A percentile compares a stretch with the other conserved stretches of the same genome.
These are phyloP conservation scores for Delitschia confertaspora DNA, from an alignment of 495 filamentous ascomycete genomes.

Conservation along the genomic window DNA sequence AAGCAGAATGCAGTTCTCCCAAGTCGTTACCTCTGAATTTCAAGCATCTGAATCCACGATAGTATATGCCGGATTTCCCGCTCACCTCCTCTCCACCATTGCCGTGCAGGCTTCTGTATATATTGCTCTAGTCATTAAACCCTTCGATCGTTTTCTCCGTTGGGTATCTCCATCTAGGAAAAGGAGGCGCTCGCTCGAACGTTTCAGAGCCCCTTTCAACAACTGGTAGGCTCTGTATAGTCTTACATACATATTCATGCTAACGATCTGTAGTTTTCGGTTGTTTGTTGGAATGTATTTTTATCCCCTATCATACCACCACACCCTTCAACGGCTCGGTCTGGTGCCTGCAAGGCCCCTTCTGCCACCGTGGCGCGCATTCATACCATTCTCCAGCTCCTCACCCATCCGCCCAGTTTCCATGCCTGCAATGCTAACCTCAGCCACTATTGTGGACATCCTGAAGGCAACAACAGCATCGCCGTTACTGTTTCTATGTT, in stretches of 20 bases:
- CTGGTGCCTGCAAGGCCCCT: constrained; percentile 12
- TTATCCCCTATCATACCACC: constrained; percentile 21
- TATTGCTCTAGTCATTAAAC: constrained; percentile 5
- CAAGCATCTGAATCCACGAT: constrained; percentile 1
- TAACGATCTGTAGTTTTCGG: constrained; percentile 7
- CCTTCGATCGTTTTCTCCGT: constrained; percentile 12
- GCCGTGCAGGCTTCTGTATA: constrained; percentile 5
- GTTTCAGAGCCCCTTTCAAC: constrained; percentile 8
- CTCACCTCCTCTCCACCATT: constrained; percentile 4
- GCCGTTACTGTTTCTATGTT: constrained; percentile 14
- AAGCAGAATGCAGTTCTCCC: constrained; percentile 4
- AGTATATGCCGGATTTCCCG: constrained; percentile 8
- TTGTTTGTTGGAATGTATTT: constrained; percentile 9
- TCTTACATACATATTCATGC: neutral
- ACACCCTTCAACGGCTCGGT: constrained; percentile 17
- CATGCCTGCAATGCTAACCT: neutral
- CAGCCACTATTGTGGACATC: constrained; percentile 1
- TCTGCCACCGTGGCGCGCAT: constrained; percentile 10
- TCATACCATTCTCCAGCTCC: constrained; percentile 18
- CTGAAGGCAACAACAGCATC: constrained; percentile 5
- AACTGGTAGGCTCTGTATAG: constrained; percentile 1
- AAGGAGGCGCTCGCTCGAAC: constrained; percentile 5
- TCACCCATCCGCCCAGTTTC: constrained; percentile 12
- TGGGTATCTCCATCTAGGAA: neutral
- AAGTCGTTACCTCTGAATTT: constrained; percentile 15